Base-by-base conservation (phyloP, 768 basidiomycete genomes). In the Tephrocybe sp. region DNA sequence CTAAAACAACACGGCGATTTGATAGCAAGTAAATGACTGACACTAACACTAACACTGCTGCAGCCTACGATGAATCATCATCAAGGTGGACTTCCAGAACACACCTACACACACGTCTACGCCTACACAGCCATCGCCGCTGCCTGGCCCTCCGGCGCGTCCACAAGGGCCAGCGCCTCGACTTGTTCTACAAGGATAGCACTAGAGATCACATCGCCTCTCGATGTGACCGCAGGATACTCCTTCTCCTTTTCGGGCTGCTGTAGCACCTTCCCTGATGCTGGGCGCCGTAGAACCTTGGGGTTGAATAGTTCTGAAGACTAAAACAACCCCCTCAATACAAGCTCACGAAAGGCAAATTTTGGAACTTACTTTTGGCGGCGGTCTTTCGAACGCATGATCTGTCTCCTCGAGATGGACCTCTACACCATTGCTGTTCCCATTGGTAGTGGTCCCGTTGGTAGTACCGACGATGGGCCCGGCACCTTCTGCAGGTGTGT, bases 371-470 rank as follows among this genome's bases (percentile, higher is more conserved):
- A 75, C 75, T 65, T 75, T 83, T 13, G 72, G 73, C 4, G 70
- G 72, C 1, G 75, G 73, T 34, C 80, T 69, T 54, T 83, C 79
- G 50, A 69, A 78, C 11, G 60, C 64, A 16, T 63, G 63, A 36
- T 83, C 82, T 18, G 25, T 78, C 81, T 54, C 51, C 25, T 58
- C 56, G 50, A 43, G n/a, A n/a, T n/a, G n/a, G n/a, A n/a, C n/a
- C n/a, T n/a, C n/a, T n/a, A n/a, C n/a, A n/a, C n/a, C n/a, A n/a
- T n/a, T n/a, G n/a, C n/a, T n/a, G n/a, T n/a, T n/a, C n/a, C n/a
- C n/a, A n/a, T n/a, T n/a, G n/a, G n/a, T n/a, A n/a, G n/a, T n/a
- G n/a, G n/a, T n/a, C n/a, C n/a, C n/a, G n/a, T n/a, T n/a, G n/a
- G n/a, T n/a, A n/a, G n/a, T n/a, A n/a, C n/a, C n/a, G n/a, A n/a